Conservation (phyloP, 495 filamentous ascomycete genomes). For the Lasiosphaeris hirsuta region DNA sequence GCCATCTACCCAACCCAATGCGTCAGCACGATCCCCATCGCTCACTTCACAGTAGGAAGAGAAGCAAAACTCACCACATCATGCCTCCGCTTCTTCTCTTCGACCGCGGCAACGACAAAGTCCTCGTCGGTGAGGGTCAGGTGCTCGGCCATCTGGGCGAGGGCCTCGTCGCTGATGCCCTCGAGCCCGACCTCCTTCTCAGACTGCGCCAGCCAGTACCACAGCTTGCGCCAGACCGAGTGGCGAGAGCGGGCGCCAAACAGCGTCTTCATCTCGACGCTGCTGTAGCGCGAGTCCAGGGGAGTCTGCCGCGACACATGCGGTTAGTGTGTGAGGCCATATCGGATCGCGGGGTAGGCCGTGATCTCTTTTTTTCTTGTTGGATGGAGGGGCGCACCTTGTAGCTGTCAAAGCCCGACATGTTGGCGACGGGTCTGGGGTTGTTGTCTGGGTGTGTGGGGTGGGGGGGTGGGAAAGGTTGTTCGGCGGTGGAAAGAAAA, state of each 20-base stretch:
- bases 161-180: slow-evolving; percentile 64
- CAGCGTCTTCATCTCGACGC: slow-evolving; percentile 54
- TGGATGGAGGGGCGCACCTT: slow-evolving; percentile 11
- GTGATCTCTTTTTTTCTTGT: neutral
- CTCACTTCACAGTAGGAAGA: neutral
- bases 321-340: slow-evolving; percentile 21
- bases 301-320: slow-evolving; percentile 49
- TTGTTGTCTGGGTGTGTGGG: too few species aligned
- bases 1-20: too few species aligned
- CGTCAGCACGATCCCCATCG: slow-evolving; percentile 1
- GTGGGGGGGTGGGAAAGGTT: too few species aligned
- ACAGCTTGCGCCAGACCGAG: slow-evolving; percentile 75
- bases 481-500: too few species aligned
- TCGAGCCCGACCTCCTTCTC: slow-evolving; percentile 66
- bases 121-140: slow-evolving; percentile 72
- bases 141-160: slow-evolving; percentile 71
- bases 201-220: slow-evolving; percentile 79
- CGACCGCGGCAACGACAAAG: slow-evolving; percentile 70
- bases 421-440: slow-evolving; percentile 29
- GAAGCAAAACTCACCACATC: slow-evolving; percentile 16
- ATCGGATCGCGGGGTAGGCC: neutral
- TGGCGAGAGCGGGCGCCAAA: slow-evolving; percentile 70
- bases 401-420: slow-evolving; percentile 66
- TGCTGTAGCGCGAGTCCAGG: slow-evolving; percentile 70
- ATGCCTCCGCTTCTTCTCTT: slow-evolving; percentile 51